These are phyloP conservation scores for Candida lessepsii DNA, from an alignment of 805 yeast species.

Conservation along the genomic window DNA sequence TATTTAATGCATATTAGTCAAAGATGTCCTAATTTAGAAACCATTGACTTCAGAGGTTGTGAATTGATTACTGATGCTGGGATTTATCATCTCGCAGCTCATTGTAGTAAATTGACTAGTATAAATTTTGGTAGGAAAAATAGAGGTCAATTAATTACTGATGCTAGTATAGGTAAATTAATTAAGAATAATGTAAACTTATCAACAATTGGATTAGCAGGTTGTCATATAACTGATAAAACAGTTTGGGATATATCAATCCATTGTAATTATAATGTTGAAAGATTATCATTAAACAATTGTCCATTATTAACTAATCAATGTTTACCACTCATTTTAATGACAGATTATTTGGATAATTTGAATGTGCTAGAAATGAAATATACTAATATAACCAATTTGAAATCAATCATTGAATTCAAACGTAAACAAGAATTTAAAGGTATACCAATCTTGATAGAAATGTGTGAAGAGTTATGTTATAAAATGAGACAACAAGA, in stretches of 20 bases:
- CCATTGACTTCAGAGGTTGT: slow-evolving; percentile 81
- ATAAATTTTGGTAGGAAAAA: slow-evolving; percentile 80
- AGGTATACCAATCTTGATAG: slow-evolving; percentile 59
- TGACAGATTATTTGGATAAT: slow-evolving; percentile 49
- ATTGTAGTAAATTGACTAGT: slow-evolving; percentile 55
- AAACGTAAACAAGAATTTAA: slow-evolving; percentile 49
- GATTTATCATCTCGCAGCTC: slow-evolving; percentile 59
- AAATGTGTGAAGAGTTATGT: slow-evolving; percentile 73
- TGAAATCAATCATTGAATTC: slow-evolving; percentile 67
- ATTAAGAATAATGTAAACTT: slow-evolving; percentile 52
- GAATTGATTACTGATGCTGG: slow-evolving; percentile 76
- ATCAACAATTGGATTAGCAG: slow-evolving; percentile 82
- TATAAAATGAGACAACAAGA: slow-evolving; percentile 60
- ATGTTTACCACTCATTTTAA: slow-evolving; percentile 51
- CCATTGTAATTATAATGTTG: slow-evolving; percentile 46
- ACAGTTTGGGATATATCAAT: slow-evolving; percentile 78
- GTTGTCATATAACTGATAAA: slow-evolving; percentile 76
- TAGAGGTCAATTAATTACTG: slow-evolving; percentile 66
- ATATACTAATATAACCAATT: slow-evolving; percentile 57
- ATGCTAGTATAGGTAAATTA: slow-evolving; percentile 59
- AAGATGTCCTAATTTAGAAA: slow-evolving; percentile 56
- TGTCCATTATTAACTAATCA: slow-evolving; percentile 61
- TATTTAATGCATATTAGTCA: slow-evolving; percentile 52
- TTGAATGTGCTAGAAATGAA: slow-evolving; percentile 77
- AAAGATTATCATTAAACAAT: slow-evolving; percentile 71